Base-by-base conservation (phyloP, 2,329 filamentous ascomycete species). In the Xylariales sp. region DNA sequence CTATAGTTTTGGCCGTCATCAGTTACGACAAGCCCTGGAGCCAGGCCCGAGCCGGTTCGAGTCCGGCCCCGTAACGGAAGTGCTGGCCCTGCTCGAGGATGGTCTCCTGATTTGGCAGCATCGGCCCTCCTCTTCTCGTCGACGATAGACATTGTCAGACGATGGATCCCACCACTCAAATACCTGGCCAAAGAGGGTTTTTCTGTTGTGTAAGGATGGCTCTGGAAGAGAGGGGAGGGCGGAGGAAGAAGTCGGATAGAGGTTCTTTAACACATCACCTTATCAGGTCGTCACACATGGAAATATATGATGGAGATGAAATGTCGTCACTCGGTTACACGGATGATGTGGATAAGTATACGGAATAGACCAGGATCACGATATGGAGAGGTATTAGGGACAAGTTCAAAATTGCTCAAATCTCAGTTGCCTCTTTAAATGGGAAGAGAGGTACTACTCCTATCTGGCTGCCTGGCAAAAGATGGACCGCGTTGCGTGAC, bases 1-100 rank as follows among this genome's bases (percentile, higher is more conserved):
- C 60, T 74, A 69, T 81, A 82, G 70, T 79, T 39, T 16, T 60
- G 58, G 56, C 46, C 57, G 12, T 69, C 80, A 64, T 83, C 81
- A 16, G 79, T 77, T 8, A 81, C 71, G 30, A 80, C 61, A 16
- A 79, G 75, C 18, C 79, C 77, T 10, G 75, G 73, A n/a, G 71
- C 70, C 23, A 77, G 66, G 46, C 72, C 71, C 32, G 71, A 72
- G 52, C 69, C 71, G 12, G 63, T 50, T 49, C 53, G 58, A 28
- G 57, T 5, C 5, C n/a, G 58, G 5, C 7, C 52, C 32, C 43
- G 61, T 7, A 53, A 46, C 8, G 67, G 43, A 8, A 53, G 30
- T 23, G 65, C 58, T 43, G 64, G 66, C 36, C 59, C 58, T 3
- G 58, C 65, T 45, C 65, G 62, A 32, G 0, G 3, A 59, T 62